A percentile compares a stretch with the other conserved stretches of the same genome.
phyloP scores from a whole-genome alignment of 2,329 filamentous ascomycete species.

The Aphanocladium album region DNA sequence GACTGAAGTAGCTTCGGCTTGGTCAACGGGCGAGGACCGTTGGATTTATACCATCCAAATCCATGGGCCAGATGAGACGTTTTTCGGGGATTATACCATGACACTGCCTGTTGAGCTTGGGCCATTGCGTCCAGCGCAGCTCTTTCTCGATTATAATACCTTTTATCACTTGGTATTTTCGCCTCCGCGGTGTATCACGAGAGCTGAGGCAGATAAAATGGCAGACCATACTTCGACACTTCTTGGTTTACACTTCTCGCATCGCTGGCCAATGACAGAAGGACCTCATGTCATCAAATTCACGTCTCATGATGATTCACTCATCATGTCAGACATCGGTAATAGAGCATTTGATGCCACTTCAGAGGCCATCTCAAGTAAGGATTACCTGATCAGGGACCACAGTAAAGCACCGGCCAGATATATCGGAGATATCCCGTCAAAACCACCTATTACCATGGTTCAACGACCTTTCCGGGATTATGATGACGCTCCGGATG shows the following conservation, averaged over 20 bases:
- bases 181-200: constrained; percentile 16
- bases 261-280: constrained; percentile 39
- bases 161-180: constrained; percentile 30
- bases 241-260: constrained; percentile 41
- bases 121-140: constrained; percentile 28
- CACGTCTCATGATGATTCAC: constrained; percentile 19
- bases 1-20: constrained; percentile 37
- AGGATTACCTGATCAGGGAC: constrained; percentile 38
- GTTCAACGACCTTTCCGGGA: constrained; percentile 33
- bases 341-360: constrained; percentile 21
- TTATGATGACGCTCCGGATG: constrained; percentile 38
- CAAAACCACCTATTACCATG: constrained; percentile 38
- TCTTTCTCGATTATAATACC: constrained; percentile 35
- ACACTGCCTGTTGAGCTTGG: constrained; percentile 40
- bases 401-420: constrained; percentile 31
- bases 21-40: constrained; percentile 24
- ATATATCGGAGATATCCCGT: constrained; percentile 36
- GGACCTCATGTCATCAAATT: constrained; percentile 41
- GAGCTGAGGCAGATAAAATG: constrained; percentile 14
- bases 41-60: neutral
- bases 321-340: constrained; percentile 30
- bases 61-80: constrained; percentile 15
- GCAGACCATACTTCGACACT: constrained; percentile 42
- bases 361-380: constrained; percentile 18
- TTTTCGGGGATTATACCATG: constrained; percentile 36